These are phyloP conservation scores for Microcyclosporella mali DNA, from an alignment of 2,329 filamentous ascomycete genomes.

Conservation along the genomic window DNA sequence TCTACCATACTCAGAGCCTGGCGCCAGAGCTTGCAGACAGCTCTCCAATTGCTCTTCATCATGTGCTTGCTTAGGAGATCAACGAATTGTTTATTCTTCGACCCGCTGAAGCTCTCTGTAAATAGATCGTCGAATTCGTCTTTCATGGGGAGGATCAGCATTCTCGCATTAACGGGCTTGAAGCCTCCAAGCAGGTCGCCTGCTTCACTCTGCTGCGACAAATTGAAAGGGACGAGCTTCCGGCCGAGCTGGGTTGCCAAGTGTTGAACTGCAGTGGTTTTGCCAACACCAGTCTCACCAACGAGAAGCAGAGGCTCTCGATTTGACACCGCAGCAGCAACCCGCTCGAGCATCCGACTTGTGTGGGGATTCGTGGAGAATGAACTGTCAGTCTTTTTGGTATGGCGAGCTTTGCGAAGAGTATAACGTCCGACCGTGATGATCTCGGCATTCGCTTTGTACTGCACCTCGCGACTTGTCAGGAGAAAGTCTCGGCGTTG, in stretches of 20 bases:
- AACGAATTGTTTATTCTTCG: slow-evolving; percentile 82
- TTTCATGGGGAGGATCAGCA: slow-evolving; percentile 78
- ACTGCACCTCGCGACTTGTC: slow-evolving; percentile 61
- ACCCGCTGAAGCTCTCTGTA: slow-evolving; percentile 74
- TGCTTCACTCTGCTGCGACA: slow-evolving; percentile 96
- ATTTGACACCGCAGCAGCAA: slow-evolving; percentile 73
- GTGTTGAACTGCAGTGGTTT: slow-evolving; percentile 93
- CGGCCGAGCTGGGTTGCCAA: slow-evolving; percentile 77
- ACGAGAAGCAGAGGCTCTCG: slow-evolving; percentile 89
- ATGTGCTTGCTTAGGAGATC: slow-evolving; percentile 74
- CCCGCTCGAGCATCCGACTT: slow-evolving; percentile 77
- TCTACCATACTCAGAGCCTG: slow-evolving; percentile 85
- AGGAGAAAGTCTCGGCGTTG: slow-evolving; percentile 76
- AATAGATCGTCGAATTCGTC: slow-evolving; percentile 93
- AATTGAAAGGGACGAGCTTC: slow-evolving; percentile 84
- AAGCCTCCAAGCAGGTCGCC: slow-evolving; percentile 94
- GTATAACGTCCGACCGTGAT: slow-evolving; percentile 29
- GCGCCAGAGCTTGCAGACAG: slow-evolving; percentile 76
- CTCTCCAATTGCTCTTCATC: slow-evolving; percentile 78
- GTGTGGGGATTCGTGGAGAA: slow-evolving; percentile 90
- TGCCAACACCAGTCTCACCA: slow-evolving; percentile 97
- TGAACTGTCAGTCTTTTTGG: slow-evolving; percentile 42
- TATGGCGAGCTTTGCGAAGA: slow-evolving; percentile 17
- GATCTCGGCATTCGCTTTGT: slow-evolving; percentile 44
- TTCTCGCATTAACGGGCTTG: slow-evolving; percentile 89